These are phyloP conservation scores for Allium fistulosum DNA, from an alignment of 106 monocot genomes.

Conservation along the genomic window DNA sequence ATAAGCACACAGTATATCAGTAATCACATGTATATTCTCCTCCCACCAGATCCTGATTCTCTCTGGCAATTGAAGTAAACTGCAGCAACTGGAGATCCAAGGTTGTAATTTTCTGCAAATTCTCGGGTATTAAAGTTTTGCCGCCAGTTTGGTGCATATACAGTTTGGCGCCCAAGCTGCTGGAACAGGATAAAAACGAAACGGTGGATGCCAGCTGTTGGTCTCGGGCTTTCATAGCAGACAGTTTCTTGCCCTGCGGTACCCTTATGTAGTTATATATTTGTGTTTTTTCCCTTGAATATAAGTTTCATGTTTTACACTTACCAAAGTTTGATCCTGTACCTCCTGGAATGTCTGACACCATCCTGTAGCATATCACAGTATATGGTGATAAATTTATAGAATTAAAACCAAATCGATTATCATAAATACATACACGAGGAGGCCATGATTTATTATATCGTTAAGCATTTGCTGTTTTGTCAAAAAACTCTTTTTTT, in stretches of 20 bases:
- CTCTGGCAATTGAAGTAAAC: constrained; percentile 34
- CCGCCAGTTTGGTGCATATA: constrained; percentile 21
- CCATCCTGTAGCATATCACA: constrained; percentile 12
- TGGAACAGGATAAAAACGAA: constrained; percentile 19
- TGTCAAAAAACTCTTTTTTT: too few relatives aligned
- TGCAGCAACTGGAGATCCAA: constrained; percentile 23
- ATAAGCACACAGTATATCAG: too few relatives aligned
- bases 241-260: constrained; percentile 15
- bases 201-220: constrained; percentile 21
- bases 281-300: not conserved
- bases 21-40: constrained; percentile 14
- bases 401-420: too few relatives aligned
- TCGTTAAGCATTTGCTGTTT: too few relatives aligned
- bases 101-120: constrained; percentile 23
- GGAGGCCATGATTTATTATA: too few relatives aligned
- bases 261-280: not conserved
- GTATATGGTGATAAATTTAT: too few relatives aligned
- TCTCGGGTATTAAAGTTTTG: constrained; percentile 19
- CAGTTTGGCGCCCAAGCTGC: constrained; percentile 22
- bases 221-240: constrained; percentile 28
- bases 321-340: constrained; percentile 18
- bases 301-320: not conserved
- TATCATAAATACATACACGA: too few relatives aligned
- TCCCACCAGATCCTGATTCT: constrained; percentile 23
- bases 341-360: constrained; percentile 24